Percentiles rank a stretch among this genome's conserved stretches.
These are phyloP conservation scores for Metschnikowia henanensis DNA, from an alignment of 805 yeast species.

Conservation along the genomic window DNA sequence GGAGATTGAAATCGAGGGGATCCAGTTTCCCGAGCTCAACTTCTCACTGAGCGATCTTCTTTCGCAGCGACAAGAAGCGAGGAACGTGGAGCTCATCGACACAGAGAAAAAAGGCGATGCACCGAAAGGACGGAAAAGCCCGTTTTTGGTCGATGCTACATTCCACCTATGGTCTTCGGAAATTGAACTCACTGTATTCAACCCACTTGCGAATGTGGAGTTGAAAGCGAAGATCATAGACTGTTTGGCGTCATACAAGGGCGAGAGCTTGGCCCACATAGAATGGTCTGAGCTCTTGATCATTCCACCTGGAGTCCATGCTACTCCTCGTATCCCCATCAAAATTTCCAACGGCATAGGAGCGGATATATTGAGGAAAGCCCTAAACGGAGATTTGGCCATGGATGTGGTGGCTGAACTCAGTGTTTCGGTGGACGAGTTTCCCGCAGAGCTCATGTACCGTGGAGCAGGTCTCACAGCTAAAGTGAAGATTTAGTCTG, in stretches of 20 bases:
- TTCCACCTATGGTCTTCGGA: constrained; percentile 57
- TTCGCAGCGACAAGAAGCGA: too few relatives aligned
- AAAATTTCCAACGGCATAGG: constrained; percentile 46
- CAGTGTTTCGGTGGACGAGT: constrained; percentile 38
- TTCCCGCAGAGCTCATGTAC: constrained; percentile 43
- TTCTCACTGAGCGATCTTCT: constrained; percentile 2
- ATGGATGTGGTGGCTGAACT: constrained; percentile 49
- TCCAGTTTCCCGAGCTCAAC: constrained; percentile 21
- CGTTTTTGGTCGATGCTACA: constrained; percentile 49
- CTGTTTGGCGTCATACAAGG: constrained; percentile 51
- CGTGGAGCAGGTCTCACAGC: constrained; percentile 46
- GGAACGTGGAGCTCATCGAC: too few relatives aligned
- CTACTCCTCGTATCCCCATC: constrained; percentile 51
- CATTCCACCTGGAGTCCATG: constrained; percentile 53
- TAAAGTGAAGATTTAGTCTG: constrained; percentile 31
- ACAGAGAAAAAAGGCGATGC: not conserved
- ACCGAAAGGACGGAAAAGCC: constrained; percentile 15
- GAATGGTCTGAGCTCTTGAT: constrained; percentile 39
- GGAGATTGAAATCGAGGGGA: constrained; percentile 11
- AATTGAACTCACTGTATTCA: constrained; percentile 51
- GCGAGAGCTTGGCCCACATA: constrained; percentile 46
- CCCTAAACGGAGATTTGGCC: constrained; percentile 49
- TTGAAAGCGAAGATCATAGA: constrained; percentile 40
- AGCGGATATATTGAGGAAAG: constrained; percentile 48
- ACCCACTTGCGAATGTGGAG: constrained; percentile 52